Evolutionary conservation across 352 stramenopile species (phyloP).

Genomic region (Globisporangium splendens): DNA sequence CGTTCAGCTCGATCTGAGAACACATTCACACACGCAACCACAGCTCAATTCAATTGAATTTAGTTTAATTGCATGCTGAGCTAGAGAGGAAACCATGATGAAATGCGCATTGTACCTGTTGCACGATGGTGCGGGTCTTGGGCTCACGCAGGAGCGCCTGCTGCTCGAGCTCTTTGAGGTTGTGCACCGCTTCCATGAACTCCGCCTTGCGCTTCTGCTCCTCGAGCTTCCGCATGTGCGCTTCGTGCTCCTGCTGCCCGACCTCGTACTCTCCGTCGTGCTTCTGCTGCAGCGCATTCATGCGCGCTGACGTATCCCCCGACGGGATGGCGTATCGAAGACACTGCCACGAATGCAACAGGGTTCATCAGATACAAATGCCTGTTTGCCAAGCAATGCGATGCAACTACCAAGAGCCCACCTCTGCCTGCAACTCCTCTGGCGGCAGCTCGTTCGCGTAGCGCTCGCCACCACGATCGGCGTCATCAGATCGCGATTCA

Average conservation of each 20-base stretch:
- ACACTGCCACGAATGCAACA: constrained; percentile 46
- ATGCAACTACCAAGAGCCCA: constrained; percentile 14
- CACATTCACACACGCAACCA: no score
- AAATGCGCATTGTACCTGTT: constrained; percentile 27
- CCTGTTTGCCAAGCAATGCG: no score
- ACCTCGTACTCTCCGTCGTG: constrained; percentile 66
- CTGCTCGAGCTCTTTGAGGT: constrained; percentile 32
- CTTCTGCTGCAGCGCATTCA: constrained; percentile 43
- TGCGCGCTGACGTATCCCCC: constrained; percentile 37
- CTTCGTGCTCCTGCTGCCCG: constrained; percentile 30
- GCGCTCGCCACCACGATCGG: constrained; percentile 25
- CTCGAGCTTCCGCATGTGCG: constrained; percentile 29
- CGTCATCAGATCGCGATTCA: constrained; percentile 4
- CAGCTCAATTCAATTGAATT: not conserved
- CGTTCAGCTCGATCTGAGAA: constrained; percentile 41
- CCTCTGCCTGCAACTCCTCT: constrained; percentile 63
- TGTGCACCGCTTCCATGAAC: constrained; percentile 37
- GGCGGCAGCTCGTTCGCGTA: constrained; percentile 40
- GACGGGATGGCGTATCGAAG: constrained; percentile 42
- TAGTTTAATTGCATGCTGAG: not conserved
- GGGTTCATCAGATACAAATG: no score
- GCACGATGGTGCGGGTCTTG: constrained; percentile 45
- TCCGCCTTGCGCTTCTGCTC: constrained; percentile 45
- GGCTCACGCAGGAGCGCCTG: constrained; percentile 36
- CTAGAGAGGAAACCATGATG: no score